Percentiles rank a stretch among this genome's conserved stretches.
These are phyloP conservation scores for Cladosporium sp. DNA, from an alignment of 2,329 filamentous ascomycete genomes.

Conservation along the genomic window DNA sequence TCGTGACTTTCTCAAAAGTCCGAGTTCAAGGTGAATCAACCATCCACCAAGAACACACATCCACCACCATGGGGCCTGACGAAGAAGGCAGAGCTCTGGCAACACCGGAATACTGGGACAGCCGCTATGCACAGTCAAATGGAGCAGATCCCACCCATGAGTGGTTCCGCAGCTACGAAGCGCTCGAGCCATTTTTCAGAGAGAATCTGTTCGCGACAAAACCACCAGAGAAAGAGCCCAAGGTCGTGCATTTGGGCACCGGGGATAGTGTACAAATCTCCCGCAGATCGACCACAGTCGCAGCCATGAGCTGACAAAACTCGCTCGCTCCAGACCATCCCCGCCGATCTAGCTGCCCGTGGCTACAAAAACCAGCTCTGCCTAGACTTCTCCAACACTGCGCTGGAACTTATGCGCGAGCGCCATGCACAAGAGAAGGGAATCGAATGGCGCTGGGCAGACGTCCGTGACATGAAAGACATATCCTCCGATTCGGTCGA, in stretches of 20 bases:
- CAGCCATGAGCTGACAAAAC: neutral
- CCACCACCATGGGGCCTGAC: conserved; percentile 13
- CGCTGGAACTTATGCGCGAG: conserved; percentile 50
- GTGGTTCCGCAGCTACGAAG: conserved; percentile 50
- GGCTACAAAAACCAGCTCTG: conserved; percentile 53
- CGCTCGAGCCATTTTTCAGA: conserved; percentile 47
- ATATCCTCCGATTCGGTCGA: conserved; percentile 39
- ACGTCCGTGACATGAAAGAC: conserved; percentile 49
- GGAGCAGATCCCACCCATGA: conserved; percentile 45
- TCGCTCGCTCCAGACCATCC: conserved; percentile 43
- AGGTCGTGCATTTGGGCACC: conserved; percentile 54
- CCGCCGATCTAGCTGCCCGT: conserved; percentile 42
- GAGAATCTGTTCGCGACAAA: conserved; percentile 39
- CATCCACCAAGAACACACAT: neutral
- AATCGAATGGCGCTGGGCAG: conserved; percentile 49
- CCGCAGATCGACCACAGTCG: neutral
- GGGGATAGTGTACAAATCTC: conserved; percentile 50
- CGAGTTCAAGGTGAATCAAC: neutral
- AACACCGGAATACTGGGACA: conserved; percentile 49
- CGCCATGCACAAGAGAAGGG: conserved; percentile 36
- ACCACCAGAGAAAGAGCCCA: conserved; percentile 32
- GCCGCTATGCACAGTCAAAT: conserved; percentile 41
- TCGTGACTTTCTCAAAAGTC: neutral
- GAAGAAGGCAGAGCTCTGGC: conserved; percentile 36
- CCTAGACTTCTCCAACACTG: conserved; percentile 53